Base-by-base conservation (phyloP, 345 rosid genomes). In the Cochlearia excelsa region DNA sequence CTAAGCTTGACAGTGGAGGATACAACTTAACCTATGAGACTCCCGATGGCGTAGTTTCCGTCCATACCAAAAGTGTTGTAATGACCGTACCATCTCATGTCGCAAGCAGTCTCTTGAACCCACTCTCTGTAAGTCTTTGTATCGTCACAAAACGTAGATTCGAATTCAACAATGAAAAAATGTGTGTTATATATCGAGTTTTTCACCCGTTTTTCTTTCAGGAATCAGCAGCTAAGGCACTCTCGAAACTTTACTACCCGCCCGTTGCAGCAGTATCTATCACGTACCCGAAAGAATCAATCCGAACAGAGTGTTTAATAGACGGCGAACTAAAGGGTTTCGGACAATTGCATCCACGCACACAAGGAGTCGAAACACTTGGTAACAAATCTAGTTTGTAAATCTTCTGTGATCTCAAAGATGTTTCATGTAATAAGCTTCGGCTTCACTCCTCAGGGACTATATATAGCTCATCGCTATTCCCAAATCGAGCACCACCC, bases 301-400 rank as follows among this genome's bases (percentile, higher is more conserved):
- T 94, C 70, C 81, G 84, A 45, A 55, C 69, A 33, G 96, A 87
- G 52, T 57, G 96, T 74, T 66, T 93, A 59, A 77, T 85, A 57
- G 96, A 85, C 64, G 87, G 88, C 68, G 90, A 89, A 68, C 88
- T 93, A 55, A 89, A 93, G 72, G 97, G 99, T 8, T 94, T 90
- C 63, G 99, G 99, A 51, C 97, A 87, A 71, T 68, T 93, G 76
- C 97, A 87, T 82, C 99, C 97, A 42, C 90, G 97, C 55, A 93
- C 90, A 59, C 99, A 93, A 80, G 94, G 95, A 58, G 88, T 90
- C 59, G 99, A 93, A 81, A 90, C 99, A 55, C 73, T 93, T 49
- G 99, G 97, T 90, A 73, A 42, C 11, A 3, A 3, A 6, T 67
- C 59, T 44, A 51, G 48, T 51, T 33, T 48, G 3, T 10, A n/a